Percentiles rank a stretch among this genome's conserved stretches.
Evolutionary conservation across 192 early-diverging fungal species (phyloP).

Genomic region (Coemansia sp.): DNA sequence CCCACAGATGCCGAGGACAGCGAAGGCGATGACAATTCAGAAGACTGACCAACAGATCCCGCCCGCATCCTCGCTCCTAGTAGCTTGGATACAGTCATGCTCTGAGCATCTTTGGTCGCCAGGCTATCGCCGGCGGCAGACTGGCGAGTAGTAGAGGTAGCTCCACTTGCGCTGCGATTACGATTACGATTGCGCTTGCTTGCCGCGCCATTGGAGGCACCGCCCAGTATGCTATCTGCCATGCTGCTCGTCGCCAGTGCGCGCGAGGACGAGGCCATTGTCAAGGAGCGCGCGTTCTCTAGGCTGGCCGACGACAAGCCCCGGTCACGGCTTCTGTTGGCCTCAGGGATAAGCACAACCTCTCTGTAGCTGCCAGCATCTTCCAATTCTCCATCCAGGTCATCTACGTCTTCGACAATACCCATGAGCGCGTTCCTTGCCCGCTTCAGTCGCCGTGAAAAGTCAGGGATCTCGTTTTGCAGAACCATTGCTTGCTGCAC

Average conservation of each 20-base stretch:
- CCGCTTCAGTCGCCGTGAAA: slow-evolving; percentile 43
- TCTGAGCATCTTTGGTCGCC: background rate
- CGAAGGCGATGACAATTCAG: slow-evolving; percentile 33
- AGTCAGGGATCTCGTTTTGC: slow-evolving; percentile 50
- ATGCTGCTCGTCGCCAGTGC: background rate
- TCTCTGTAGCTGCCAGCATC: slow-evolving; percentile 6
- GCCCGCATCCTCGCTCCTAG: slow-evolving; percentile 14
- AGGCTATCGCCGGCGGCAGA: background rate
- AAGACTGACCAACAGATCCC: slow-evolving; percentile 24
- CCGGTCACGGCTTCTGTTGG: slow-evolving; percentile 32
- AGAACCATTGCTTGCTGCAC: slow-evolving; percentile 47
- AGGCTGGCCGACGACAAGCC: slow-evolving; percentile 54
- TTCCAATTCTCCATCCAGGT: slow-evolving; percentile 48
- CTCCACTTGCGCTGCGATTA: slow-evolving; percentile 42
- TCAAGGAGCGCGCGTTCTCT: slow-evolving; percentile 20
- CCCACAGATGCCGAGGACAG: slow-evolving; percentile 11
- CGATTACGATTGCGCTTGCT: slow-evolving; percentile 24
- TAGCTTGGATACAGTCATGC: background rate
- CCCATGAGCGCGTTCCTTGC: slow-evolving; percentile 53
- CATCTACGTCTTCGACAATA: slow-evolving; percentile 48
- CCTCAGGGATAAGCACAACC: background rate
- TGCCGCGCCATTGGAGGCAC: background rate
- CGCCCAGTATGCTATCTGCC: background rate
- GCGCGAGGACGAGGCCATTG: slow-evolving; percentile 1
- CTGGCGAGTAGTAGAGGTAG: slow-evolving; percentile 1